Evolutionary conservation across 1,139 yeast species (phyloP).

Genomic region (Nakaseomyces sp.): DNA sequence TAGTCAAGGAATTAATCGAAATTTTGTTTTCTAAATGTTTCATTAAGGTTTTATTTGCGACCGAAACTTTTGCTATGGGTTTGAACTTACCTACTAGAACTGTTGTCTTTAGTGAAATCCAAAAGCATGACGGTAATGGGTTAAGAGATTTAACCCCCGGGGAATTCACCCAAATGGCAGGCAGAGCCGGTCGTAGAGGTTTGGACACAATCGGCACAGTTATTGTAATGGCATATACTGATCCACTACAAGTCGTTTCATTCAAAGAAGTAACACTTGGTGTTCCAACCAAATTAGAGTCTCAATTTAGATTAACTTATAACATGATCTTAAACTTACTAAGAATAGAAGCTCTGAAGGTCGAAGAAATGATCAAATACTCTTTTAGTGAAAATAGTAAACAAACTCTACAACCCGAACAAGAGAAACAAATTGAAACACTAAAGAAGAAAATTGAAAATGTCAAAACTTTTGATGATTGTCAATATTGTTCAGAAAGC

Average conservation of each 20-base stretch:
- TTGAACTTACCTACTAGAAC: conserved; percentile 94
- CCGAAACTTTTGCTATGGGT: conserved; percentile 98
- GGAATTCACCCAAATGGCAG: conserved; percentile 98
- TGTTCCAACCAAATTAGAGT: conserved; percentile 75
- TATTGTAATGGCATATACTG: conserved; percentile 80
- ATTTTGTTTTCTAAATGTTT: conserved; percentile 78
- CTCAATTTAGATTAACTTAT: conserved; percentile 89
- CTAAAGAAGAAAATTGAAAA: conserved; percentile 42
- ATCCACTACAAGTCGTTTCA: conserved; percentile 50
- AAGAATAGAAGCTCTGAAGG: conserved; percentile 86
- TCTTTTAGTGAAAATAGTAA: conserved; percentile 88
- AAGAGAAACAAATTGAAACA: conserved; percentile 53
- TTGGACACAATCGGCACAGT: conserved; percentile 90
- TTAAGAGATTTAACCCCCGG: conserved; percentile 84
- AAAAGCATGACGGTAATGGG: conserved; percentile 84
- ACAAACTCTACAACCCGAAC: conserved; percentile 81
- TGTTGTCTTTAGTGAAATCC: conserved; percentile 74
- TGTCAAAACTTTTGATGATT: conserved; percentile 33
- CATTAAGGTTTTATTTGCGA: conserved; percentile 87
- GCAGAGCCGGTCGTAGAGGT: conserved; percentile 98
- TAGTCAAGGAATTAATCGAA: conserved; percentile 91
- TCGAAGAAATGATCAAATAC: conserved; percentile 95
- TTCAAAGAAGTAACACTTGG: conserved; percentile 81
- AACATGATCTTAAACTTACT: conserved; percentile 88
- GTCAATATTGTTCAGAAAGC: conserved; percentile 34